Evolutionary conservation across 1,284 basidiomycete genomes (phyloP), one percentile per base, ranked within the genome.

Genomic region (Tilletiopsis washingtonensis): DNA sequence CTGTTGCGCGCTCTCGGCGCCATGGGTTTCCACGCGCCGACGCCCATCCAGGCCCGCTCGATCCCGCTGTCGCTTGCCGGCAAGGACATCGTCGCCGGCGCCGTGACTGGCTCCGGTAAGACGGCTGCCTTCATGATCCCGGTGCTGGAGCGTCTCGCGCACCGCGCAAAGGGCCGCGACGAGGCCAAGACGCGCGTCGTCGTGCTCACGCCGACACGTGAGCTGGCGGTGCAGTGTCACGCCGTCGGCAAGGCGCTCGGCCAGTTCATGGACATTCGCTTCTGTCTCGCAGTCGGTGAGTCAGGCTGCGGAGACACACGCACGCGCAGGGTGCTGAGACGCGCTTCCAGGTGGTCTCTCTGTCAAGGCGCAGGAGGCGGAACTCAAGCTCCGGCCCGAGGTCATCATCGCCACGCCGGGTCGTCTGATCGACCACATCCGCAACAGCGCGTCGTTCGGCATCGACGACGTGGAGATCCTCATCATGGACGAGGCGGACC

Each of bases 81-180:
- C 47, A 91, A 94, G 68, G 91, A 97, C 74, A 81, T 97, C 37
- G 90, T 98, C 45, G 93, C 91, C 37, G 86, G 83, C 54, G 91
- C 93, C 17, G 88, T 93, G 11, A 97, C 91, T 9, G 91, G 91
- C 57, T 93, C 88, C 4, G 91, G 91, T 58, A 97, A 97, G 77
- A 97, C 91, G 1, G 91, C 89, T 9, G 91, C 93, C 9, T 97
- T 96, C 76, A 85, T 87, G 71, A 84, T 97, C 54, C 91, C 91
- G 37, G 86, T 94, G 74, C 77, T 97, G 37, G 91, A 97, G 68
- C 84, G 91, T 57, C 78, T 97, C 39, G 50, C 47, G n/a, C 54
- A 59, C 34, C 48, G 53, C 29, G 32, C 41, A 14, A 45, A 41
- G 20, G 50, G 54, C 6, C 27, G 24, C 20, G 26, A 21, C 14